phyloP scores from a whole-genome alignment of 2,329 filamentous ascomycete genomes.

The Trichoderma sp. region DNA sequence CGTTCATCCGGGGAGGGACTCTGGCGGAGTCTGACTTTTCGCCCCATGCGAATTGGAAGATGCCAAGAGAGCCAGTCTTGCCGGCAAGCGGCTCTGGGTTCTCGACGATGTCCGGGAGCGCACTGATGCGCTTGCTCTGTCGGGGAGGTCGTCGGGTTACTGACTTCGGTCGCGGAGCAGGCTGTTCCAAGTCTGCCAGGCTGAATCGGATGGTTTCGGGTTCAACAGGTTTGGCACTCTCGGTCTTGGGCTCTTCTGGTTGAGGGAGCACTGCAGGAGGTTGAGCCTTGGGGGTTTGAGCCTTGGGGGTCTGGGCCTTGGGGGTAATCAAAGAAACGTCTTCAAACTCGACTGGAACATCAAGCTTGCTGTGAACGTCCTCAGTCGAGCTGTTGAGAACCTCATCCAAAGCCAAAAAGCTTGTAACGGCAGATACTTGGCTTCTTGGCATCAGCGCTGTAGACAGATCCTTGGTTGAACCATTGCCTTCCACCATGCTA shows the following conservation, averaged over 20 bases:
- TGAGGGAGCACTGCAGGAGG: background rate
- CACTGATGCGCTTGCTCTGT: slow-evolving; percentile 57
- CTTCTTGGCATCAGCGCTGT: background rate
- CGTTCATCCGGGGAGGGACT: slow-evolving; percentile 37
- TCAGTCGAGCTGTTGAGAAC: background rate
- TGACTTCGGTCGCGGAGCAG: slow-evolving; percentile 40
- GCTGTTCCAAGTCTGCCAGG: slow-evolving; percentile 17
- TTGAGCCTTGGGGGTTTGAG: background rate
- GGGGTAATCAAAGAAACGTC: slow-evolving; percentile 4
- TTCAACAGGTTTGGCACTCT: background rate
- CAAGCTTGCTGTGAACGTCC: background rate
- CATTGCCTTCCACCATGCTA: slow-evolving; percentile 5
- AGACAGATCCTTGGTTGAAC: background rate
- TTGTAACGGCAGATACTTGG: background rate
- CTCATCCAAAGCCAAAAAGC: slow-evolving; percentile 12
- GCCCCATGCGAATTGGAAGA: slow-evolving; percentile 68
- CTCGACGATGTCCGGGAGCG: slow-evolving; percentile 64
- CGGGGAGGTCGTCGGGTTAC: slow-evolving; percentile 56
- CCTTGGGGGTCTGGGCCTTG: background rate
- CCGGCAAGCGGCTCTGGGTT: slow-evolving; percentile 60
- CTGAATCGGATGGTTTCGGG: slow-evolving; percentile 9
- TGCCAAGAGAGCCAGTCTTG: slow-evolving; percentile 60
- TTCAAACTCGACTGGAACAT: background rate
- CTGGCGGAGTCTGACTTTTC: slow-evolving; percentile 60
- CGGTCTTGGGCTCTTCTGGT: background rate